Evolutionary conservation across 345 rosid species (phyloP), one percentile per base, ranked within the genome.

Genomic region (Gossypium rotundifolium): DNA sequence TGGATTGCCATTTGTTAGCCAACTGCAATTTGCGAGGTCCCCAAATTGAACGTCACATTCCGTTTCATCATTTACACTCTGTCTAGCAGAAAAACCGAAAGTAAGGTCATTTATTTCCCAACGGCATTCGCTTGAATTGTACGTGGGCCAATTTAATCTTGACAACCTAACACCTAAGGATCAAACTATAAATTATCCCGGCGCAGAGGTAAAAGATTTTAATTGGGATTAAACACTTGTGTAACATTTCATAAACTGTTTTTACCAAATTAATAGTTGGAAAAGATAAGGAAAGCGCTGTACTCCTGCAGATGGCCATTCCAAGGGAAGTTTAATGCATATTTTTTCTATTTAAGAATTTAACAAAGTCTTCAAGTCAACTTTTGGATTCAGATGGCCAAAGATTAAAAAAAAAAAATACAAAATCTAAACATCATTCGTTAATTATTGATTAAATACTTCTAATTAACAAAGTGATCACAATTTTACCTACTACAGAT

Each of bases 1-100:
- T 80, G 71, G 84, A 25, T 84, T 84, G 87, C 62, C 33, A 46
- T 17, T 53, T 22, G 76, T 54, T 60, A 53, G 78, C 13, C 22
- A 66, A 38, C 4, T n/a, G 38, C 62, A 57, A 20, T 20, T 17
- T 17, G 44, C 9, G 0, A n/a, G 61, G 66, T 53, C 75, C 71
- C 18, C 9, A 6, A 12, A 40, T 13, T 53, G 65, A 44, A 14
- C 17, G 42, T 23, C 55, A 53, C 77, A 13, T 53, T 16, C 20
- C 33, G 3, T 27, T 61, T 11, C 49, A 49, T 74, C 70, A 38
- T 54, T 23, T 9, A 1, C 46, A 29, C 23, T 16, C 8, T 69
- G 46, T 33, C 18, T 11, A 13, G 9, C 60, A 17, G 40, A 45
- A 46, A 4, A n/a, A 10, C 60, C 52, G 27, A 62, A 33, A 29